Conservation (phyloP, 75 land plant genomes). For the Gnetum montanum region DNA sequence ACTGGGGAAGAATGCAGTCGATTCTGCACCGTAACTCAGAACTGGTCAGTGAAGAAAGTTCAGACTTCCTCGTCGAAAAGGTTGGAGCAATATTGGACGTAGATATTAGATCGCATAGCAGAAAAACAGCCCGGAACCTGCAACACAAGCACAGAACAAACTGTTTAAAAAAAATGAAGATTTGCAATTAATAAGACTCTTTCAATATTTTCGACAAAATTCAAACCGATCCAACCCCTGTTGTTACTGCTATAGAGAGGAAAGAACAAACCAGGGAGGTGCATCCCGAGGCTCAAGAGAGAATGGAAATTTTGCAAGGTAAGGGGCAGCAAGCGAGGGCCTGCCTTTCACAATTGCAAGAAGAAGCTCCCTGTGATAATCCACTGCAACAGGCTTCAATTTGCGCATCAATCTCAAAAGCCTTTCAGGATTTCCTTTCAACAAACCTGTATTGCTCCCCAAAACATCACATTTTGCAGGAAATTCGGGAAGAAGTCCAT, state of each 20-base stretch:
- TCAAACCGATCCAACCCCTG: neutral
- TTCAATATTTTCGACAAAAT: neutral
- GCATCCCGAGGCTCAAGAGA: slow-evolving; percentile 69
- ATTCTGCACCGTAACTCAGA: slow-evolving; percentile 39
- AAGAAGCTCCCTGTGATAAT: slow-evolving; percentile 57
- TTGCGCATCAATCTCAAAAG: slow-evolving; percentile 67
- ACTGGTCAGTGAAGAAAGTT: slow-evolving; percentile 25
- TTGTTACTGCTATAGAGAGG: neutral
- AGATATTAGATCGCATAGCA: slow-evolving; percentile 56
- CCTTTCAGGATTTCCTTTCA: slow-evolving; percentile 68
- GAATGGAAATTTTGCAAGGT: slow-evolving; percentile 75
- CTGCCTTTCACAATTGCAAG: slow-evolving; percentile 48
- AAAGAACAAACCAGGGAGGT: slow-evolving; percentile 51
- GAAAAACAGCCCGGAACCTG: slow-evolving; percentile 77
- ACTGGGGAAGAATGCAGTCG: slow-evolving; percentile 48
- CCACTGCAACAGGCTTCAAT: slow-evolving; percentile 53
- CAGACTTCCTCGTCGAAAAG: slow-evolving; percentile 17
- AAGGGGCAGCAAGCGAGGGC: slow-evolving; percentile 56
- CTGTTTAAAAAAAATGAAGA: neutral
- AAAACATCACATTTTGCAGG: slow-evolving; percentile 6
- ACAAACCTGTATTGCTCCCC: slow-evolving; percentile 4
- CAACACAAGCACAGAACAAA: slow-evolving; percentile 26
- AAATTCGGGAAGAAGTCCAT: slow-evolving; percentile 75
- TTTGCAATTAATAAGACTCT: neutral
- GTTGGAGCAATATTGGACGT: slow-evolving; percentile 29